Base-by-base conservation (phyloP, 1,139 yeast species). In the Geotrichum aggregatum region DNA sequence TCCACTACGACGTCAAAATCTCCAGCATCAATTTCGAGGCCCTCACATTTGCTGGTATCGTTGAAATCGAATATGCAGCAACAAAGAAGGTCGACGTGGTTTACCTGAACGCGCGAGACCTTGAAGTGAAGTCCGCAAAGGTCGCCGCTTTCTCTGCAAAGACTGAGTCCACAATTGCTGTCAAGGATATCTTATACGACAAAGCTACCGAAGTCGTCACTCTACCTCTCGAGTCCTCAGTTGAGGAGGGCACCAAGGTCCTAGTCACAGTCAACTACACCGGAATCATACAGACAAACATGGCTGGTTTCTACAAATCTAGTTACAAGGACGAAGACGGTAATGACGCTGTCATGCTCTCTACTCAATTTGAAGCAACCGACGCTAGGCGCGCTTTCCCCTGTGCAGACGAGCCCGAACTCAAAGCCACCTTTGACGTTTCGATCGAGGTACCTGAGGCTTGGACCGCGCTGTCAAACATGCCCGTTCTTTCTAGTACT, bases 321-420 rank as follows among this genome's bases (percentile, higher is more conserved):
- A 72, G 79, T 44, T 87, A 87, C 67, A 70, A 72, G 58, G 77
- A 80, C 58, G 57, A 62, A 6, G 69, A 74, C 19, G 88, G 86
- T 14, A 73, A 74, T 50, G 78, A 78, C 31, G 79, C 81, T 61
- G 78, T 78, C 61, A 78, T 87, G 76, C 82, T 87, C 31, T 82
- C 94, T 39, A 87, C 96, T 6, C 96, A 88, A 70, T 84, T 88
- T 75, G 96, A 88, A 70, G 84, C 95, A 24, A 84, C 95, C 14
- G 95, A 87, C 66, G 91, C 95, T 58, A 80, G 96, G 63, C 77
- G 89, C 60, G 95, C 96, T 3, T 87, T 88, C 75, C 96, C 96
- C 18, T 87, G 92, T 66, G 82, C 84, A 61, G 96, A 88, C 69
- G 96, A 88, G 67, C 96, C 96, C 8, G 80, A 83, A 52, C 76